Evolutionary conservation across 2,329 filamentous ascomycete genomes (phyloP).

Genomic region (Hypoxylon sp.): DNA sequence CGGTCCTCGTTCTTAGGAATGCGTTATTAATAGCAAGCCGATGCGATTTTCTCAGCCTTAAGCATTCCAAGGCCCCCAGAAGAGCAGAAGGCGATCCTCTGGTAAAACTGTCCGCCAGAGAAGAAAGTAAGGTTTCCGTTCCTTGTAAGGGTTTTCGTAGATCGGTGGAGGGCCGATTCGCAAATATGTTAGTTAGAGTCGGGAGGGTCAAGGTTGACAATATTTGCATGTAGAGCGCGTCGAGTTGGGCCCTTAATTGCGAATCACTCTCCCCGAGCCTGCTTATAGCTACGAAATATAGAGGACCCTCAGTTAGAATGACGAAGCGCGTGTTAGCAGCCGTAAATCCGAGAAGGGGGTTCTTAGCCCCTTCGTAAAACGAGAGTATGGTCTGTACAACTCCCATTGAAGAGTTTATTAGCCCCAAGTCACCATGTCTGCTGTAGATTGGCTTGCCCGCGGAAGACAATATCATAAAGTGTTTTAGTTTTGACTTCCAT

Average conservation of each 20-base stretch:
- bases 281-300: conserved; percentile 95
- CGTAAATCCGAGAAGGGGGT: conserved; percentile 84
- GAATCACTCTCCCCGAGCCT: conserved; percentile 90
- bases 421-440: conserved; percentile 86
- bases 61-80: conserved; percentile 89
- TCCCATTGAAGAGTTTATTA: conserved; percentile 94
- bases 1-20: conserved; percentile 80
- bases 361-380: conserved; percentile 86
- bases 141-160: conserved; percentile 89
- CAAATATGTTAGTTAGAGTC: conserved; percentile 86
- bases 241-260: conserved; percentile 87
- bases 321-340: conserved; percentile 90
- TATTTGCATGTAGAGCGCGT: conserved; percentile 98
- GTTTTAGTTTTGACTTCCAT: conserved; percentile 95
- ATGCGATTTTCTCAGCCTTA: conserved; percentile 91
- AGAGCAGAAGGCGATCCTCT: conserved; percentile 89
- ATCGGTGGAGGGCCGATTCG: conserved; percentile 91
- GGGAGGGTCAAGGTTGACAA: conserved; percentile 93
- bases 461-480: conserved; percentile 95
- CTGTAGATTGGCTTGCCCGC: conserved; percentile 98
- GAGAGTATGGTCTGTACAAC: conserved; percentile 98
- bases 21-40: conserved; percentile 87
- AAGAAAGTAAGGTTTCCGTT: conserved; percentile 90
- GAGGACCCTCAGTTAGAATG: conserved; percentile 82
- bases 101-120: conserved; percentile 93